A percentile compares a stretch with the other conserved stretches of the same genome.
phyloP scores from a whole-genome alignment of 176 grass and related monocot genomes.

The Otatea glauca region DNA sequence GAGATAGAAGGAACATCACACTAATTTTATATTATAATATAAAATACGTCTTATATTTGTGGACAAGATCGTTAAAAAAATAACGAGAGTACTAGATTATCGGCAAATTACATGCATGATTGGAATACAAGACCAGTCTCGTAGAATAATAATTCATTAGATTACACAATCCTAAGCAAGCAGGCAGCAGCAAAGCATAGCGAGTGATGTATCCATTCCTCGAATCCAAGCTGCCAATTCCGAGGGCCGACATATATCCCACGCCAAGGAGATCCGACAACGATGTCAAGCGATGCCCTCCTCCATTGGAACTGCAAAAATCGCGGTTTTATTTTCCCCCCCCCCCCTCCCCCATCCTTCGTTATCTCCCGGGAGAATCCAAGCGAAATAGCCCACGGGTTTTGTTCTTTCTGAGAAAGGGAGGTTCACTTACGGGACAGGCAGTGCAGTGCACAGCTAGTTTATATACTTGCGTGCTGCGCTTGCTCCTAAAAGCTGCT shows the following conservation, averaged over 20 bases:
- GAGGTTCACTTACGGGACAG: conserved; percentile 12
- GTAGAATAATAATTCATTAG: not conserved
- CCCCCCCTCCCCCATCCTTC: not conserved
- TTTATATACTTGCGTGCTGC: not conserved
- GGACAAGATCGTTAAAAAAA: too few species aligned
- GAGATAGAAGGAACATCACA: too few species aligned
- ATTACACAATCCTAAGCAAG: conserved; percentile 11
- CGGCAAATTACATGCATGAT: not conserved
- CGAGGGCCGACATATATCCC: conserved; percentile 48
- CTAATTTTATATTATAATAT: too few species aligned
- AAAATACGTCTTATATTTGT: too few species aligned
- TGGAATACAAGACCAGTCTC: not conserved
- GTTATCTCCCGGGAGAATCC: conserved; percentile 36
- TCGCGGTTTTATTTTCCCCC: not conserved
- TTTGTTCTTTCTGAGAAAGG: conserved; percentile 26
- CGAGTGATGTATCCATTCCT: conserved; percentile 26
- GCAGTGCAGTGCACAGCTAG: not conserved
- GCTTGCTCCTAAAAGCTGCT: not conserved
- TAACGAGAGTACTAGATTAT: not conserved
- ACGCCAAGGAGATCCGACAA: conserved; percentile 54
- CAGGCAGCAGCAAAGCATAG: not conserved
- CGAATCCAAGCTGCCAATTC: conserved; percentile 39
- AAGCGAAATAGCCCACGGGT: conserved; percentile 39
- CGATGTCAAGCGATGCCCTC: conserved; percentile 24
- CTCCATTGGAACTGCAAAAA: conserved; percentile 38